Conservation (phyloP, 129 eudicot genomes). For the Sambucus nigra region DNA sequence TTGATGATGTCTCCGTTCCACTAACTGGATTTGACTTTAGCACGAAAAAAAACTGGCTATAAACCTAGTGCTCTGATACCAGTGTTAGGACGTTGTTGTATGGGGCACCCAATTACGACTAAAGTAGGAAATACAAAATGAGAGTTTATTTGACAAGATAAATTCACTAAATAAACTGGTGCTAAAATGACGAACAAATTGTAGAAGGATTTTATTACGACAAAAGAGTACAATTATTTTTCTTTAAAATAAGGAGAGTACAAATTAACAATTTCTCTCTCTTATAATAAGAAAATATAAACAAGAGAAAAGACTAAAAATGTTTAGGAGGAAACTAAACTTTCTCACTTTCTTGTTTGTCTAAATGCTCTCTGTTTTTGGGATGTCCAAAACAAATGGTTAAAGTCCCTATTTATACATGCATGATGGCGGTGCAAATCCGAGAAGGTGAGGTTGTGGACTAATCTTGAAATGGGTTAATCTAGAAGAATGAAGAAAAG, state of each 20-base stretch:
- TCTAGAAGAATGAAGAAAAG: too few relatives aligned
- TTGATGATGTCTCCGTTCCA: background rate
- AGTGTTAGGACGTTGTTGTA: background rate
- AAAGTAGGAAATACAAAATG: background rate
- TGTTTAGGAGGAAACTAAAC: too few relatives aligned
- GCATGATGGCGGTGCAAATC: too few relatives aligned
- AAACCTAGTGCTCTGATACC: slow-evolving; percentile 2
- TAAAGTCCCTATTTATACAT: too few relatives aligned
- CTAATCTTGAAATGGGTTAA: too few relatives aligned
- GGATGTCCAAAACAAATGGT: too few relatives aligned
- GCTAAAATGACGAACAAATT: background rate
- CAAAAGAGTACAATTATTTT: background rate
- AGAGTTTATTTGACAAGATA: too few relatives aligned
- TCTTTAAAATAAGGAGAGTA: background rate
- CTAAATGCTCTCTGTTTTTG: too few relatives aligned
- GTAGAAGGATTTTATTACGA: too few relatives aligned
- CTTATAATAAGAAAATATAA: background rate
- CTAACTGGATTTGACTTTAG: background rate
- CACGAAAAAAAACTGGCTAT: background rate
- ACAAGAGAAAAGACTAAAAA: too few relatives aligned
- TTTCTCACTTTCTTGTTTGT: too few relatives aligned
- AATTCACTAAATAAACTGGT: background rate
- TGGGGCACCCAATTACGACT: background rate
- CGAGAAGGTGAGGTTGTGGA: too few relatives aligned
- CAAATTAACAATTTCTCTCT: background rate